Evolutionary conservation across 2,329 filamentous ascomycete genomes (phyloP), one percentile per base, ranked within the genome.

Genomic region (Aspergillus sp.): DNA sequence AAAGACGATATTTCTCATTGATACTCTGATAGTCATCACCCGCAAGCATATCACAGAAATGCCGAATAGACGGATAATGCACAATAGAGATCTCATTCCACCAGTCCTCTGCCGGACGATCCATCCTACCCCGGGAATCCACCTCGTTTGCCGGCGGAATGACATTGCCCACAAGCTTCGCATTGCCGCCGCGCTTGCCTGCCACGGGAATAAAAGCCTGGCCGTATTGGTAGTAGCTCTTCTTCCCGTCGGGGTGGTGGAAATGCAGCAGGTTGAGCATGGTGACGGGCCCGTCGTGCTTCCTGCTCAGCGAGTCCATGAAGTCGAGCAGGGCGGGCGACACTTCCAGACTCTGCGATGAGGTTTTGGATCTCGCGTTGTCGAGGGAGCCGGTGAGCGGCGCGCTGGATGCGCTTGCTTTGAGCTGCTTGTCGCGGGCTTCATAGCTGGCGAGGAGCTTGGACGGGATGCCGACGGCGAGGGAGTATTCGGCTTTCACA

Each of bases 11-110:
- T 62, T 70, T 76, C 47, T 76, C 70, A 67, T 85, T 85, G 5
- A 82, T 80, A 36, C 68, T 74, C 70, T 84, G 82, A 65, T 84
- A 85, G 60, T 84, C 82, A 59, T 76, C 72, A 41, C 78, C 77
- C 1, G 72, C 76, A 41, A 83, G 62, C 82, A 85, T 86, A 62
- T 84, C 82, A 41, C 79, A 79, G 61, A 86, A 86, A 65, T 86
- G 82, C 55, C 66, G 57, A 33, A 86, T 79, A 47, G 77, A 83
- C 3, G 84, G 83, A 66, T 86, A 86, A 70, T 86, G 83, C 50
- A 83, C 84, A 41, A 86, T 72, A 0, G 83, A 83, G 55, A 87
- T 76, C 67, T 87, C 83, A 64, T 86, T 80, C 83, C 84, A 87
- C 48, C 69, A 70, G 11, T 67, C 69, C 43, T 56, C 53, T 38